Base-by-base conservation (phyloP, 352 stramenopile species). In the Phytophthora sojae region DNA sequence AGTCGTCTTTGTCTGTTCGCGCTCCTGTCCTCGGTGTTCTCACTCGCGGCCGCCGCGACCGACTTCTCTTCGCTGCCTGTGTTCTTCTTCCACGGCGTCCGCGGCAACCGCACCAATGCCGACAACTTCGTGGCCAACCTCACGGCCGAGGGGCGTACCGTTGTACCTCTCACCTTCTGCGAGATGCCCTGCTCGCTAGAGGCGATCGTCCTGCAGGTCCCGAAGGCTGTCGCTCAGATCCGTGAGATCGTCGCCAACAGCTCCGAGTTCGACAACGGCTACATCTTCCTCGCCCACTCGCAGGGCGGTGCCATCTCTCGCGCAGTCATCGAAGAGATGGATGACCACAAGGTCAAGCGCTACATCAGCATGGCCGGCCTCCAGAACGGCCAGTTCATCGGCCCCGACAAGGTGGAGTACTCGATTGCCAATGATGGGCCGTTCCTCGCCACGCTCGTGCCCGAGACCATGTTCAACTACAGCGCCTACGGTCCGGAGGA, bases 331-430 rank as follows among this genome's bases (percentile, higher is more conserved):
- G 77, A 86, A 67, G 63, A 77, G 19, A 81, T 82, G 80, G 75
- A 88, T 44, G 69, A 86, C 49, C 80, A 88, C 67, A 76, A 81
- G 6, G 76, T 77, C 3, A 67, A 74, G 23, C 73, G 60, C 35
- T 73, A 80, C 49, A 70, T 88, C 57, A 85, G 69, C 44, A 56
- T 85, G 8, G 80, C 77, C 0, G 76, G 75, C 1, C 60, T 72
- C 0, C 75, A 84, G 17, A 86, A 86, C 60, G 80, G 80, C 19
- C 68, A 81, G 21, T 88, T 88, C 47, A 81, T 80, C 45, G 74
- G 73, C 0, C 78, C 77, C 23, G 77, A 83, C 55, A 64, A 61
- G 25, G 51, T 72, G 1, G 23, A 26, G 1, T 19, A 63, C 8
- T 75, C 76, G 0, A 64, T 66, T 6, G 51, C 68, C n/a, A 61